These are phyloP conservation scores for Mycotypha africana DNA, from an alignment of 371 early-diverging fungal species.

Conservation along the genomic window DNA sequence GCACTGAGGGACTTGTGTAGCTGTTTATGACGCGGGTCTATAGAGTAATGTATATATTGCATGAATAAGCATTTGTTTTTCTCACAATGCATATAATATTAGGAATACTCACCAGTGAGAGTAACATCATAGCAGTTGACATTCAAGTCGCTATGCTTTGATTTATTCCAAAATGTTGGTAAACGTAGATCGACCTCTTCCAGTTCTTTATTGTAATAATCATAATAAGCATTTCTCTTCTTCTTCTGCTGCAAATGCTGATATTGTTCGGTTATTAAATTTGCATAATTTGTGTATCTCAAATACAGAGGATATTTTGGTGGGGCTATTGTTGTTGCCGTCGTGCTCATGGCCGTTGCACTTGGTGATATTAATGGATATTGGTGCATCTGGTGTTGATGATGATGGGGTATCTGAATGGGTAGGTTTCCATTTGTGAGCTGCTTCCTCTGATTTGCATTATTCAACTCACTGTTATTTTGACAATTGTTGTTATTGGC, in stretches of 20 bases:
- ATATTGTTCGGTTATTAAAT: slow-evolving; percentile 27
- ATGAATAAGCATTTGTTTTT: too few species aligned
- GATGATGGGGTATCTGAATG: slow-evolving; percentile 1
- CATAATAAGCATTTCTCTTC: background rate
- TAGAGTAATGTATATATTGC: too few species aligned
- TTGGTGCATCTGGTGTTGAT: background rate
- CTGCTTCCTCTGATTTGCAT: background rate
- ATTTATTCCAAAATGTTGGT: slow-evolving; percentile 60
- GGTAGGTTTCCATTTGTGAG: background rate
- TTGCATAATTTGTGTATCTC: slow-evolving; percentile 28
- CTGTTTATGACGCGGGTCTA: too few species aligned
- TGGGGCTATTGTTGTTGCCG: slow-evolving; percentile 8
- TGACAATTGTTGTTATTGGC: too few species aligned
- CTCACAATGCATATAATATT: too few species aligned
- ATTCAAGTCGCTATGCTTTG: slow-evolving; percentile 41
- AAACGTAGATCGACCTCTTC: slow-evolving; percentile 28
- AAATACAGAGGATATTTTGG: slow-evolving; percentile 35
- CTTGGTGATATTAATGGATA: background rate
- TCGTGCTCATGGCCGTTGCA: background rate
- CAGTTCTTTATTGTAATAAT: slow-evolving; percentile 3
- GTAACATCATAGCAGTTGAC: slow-evolving; percentile 46
- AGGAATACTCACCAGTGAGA: too few species aligned
- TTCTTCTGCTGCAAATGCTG: slow-evolving; percentile 3
- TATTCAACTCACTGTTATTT: too few species aligned
- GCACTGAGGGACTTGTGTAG: too few species aligned